Evolutionary conservation across 805 yeast genomes (phyloP).

Genomic region (Metschnikowia gruessii): DNA sequence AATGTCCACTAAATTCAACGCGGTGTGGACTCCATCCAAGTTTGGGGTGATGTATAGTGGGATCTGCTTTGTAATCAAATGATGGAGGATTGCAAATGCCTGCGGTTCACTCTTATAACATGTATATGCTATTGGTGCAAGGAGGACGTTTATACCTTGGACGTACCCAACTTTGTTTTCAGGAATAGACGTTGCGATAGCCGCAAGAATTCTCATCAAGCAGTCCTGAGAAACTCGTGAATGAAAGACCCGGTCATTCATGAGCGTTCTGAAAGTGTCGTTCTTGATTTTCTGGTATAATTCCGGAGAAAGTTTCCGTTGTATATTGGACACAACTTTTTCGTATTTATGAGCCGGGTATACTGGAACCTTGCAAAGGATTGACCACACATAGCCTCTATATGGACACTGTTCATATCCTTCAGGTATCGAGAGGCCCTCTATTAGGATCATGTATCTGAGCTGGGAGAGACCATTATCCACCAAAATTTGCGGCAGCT

Average conservation of each 20-base stretch:
- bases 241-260: slow-evolving; percentile 66
- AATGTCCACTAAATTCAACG: slow-evolving; percentile 66
- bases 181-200: slow-evolving; percentile 54
- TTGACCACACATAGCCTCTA: slow-evolving; percentile 77
- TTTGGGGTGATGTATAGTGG: slow-evolving; percentile 79
- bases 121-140: slow-evolving; percentile 79
- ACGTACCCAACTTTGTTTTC: slow-evolving; percentile 54
- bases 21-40: slow-evolving; percentile 78
- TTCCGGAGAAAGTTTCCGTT: slow-evolving; percentile 41
- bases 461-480: slow-evolving; percentile 52
- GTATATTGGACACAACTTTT: slow-evolving; percentile 49
- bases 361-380: slow-evolving; percentile 63
- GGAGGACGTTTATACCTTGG: slow-evolving; percentile 87
- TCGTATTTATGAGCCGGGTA: slow-evolving; percentile 55
- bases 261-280: slow-evolving; percentile 82
- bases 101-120: slow-evolving; percentile 76
- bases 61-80: slow-evolving; percentile 58
- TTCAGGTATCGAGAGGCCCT: slow-evolving; percentile 39
- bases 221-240: slow-evolving; percentile 65
- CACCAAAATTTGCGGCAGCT: slow-evolving; percentile 43
- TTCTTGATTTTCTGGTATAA: slow-evolving; percentile 70
- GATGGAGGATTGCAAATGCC: slow-evolving; percentile 70
- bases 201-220: slow-evolving; percentile 64
- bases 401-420: slow-evolving; percentile 60
- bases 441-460: slow-evolving; percentile 38